phyloP scores from a whole-genome alignment of 2,329 filamentous ascomycete species.

The Aureobasidium sp. region DNA sequence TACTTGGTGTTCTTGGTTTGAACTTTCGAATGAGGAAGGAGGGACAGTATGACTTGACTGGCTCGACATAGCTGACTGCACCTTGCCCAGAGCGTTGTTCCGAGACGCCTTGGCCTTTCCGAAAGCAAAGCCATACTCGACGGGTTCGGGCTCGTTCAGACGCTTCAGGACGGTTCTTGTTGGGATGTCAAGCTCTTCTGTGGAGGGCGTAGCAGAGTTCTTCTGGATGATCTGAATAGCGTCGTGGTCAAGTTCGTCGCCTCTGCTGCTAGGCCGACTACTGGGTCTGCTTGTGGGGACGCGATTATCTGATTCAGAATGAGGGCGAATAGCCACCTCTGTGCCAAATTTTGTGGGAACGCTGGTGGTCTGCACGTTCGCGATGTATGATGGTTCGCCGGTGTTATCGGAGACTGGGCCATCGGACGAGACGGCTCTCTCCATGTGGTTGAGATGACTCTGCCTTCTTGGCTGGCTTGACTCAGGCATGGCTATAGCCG shows the following conservation, averaged over 20 bases:
- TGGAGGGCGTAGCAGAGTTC: not conserved
- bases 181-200: not conserved
- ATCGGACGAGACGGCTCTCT: not conserved
- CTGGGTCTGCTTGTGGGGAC: not conserved
- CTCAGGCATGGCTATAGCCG: not conserved
- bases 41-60: not conserved
- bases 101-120: not conserved
- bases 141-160: not conserved
- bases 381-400: not conserved
- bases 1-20: conserved; percentile 2
- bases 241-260: not conserved
- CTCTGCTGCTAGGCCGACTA: conserved; percentile 2
- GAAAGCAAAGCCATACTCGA: not conserved
- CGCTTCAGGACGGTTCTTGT: not conserved
- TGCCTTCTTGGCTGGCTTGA: not conserved
- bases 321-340: not conserved
- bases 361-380: not conserved
- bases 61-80: not conserved
- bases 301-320: not conserved
- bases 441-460: not conserved
- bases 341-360: conserved; percentile 3
- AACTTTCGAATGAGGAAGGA: not conserved
- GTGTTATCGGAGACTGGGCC: not conserved
- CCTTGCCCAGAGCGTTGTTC: not conserved
- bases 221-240: not conserved